Percentiles rank a stretch among this genome's conserved stretches.
Conservation (phyloP, 2,329 filamentous ascomycete species). For the Xylaria sp. region DNA sequence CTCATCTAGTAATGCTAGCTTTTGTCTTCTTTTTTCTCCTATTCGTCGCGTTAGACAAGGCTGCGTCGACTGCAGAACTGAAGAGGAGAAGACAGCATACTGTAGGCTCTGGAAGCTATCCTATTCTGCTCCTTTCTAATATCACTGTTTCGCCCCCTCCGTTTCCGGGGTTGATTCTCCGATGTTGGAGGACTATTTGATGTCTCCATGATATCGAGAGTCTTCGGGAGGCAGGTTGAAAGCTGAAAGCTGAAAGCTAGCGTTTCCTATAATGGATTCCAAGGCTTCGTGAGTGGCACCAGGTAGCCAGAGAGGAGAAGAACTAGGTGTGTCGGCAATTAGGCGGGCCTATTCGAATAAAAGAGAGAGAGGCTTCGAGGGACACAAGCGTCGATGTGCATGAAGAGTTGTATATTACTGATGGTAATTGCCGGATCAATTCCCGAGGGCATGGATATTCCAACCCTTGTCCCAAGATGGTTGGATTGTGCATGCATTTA, state of each 20-base stretch:
- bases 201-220: slow-evolving; percentile 41
- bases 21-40: slow-evolving; percentile 59
- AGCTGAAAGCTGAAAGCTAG: slow-evolving; percentile 2
- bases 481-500: slow-evolving; percentile 23
- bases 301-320: slow-evolving; percentile 5
- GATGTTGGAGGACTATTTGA: slow-evolving; percentile 31
- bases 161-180: slow-evolving; percentile 36
- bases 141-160: slow-evolving; percentile 47
- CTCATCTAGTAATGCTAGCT: slow-evolving; percentile 54
- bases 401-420: slow-evolving; percentile 30
- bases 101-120: slow-evolving; percentile 48
- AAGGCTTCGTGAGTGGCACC: not conserved
- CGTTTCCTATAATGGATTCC: not conserved
- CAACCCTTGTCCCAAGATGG: slow-evolving; percentile 19
- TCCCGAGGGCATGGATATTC: slow-evolving; percentile 22
- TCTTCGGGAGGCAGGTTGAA: slow-evolving; percentile 13
- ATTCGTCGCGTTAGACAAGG: slow-evolving; percentile 35
- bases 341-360: slow-evolving; percentile 22
- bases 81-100: slow-evolving; percentile 41
- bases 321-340: slow-evolving; percentile 21
- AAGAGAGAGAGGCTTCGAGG: not conserved
- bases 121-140: slow-evolving; percentile 49
- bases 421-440: slow-evolving; percentile 34
- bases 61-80: slow-evolving; percentile 3
- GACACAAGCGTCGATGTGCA: slow-evolving; percentile 25